phyloP scores from a whole-genome alignment of 805 yeast genomes.

The Saccharomycopsis synnaedendra region DNA sequence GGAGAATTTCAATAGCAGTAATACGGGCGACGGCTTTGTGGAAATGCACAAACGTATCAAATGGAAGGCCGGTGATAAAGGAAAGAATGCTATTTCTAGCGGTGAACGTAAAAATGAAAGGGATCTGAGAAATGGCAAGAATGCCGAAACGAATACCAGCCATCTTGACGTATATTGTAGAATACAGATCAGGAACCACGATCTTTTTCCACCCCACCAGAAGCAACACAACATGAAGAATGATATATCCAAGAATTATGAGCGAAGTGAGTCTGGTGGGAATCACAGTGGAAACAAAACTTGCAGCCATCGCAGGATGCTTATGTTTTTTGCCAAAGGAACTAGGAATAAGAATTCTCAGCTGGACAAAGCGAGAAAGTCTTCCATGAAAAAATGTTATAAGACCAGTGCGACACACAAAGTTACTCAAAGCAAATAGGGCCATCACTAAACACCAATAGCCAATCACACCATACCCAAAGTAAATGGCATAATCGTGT shows the following conservation, averaged over 20 bases:
- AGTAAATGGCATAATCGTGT: slow-evolving; percentile 1
- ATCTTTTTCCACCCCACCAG: slow-evolving; percentile 18
- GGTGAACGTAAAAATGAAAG: slow-evolving; percentile 51
- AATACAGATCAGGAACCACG: background rate
- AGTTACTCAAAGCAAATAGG: background rate
- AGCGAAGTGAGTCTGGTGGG: slow-evolving; percentile 31
- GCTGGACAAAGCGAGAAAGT: background rate
- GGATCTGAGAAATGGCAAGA: slow-evolving; percentile 40
- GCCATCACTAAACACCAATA: slow-evolving; percentile 9
- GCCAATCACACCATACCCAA: slow-evolving; percentile 4
- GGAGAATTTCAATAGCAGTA: slow-evolving; percentile 20
- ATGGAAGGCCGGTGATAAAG: slow-evolving; percentile 49
- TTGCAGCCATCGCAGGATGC: slow-evolving; percentile 15
- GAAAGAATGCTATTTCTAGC: slow-evolving; percentile 64
- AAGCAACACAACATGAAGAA: slow-evolving; percentile 23
- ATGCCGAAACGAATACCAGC: slow-evolving; percentile 30
- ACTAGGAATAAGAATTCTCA: slow-evolving; percentile 19
- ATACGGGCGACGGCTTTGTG: slow-evolving; percentile 60
- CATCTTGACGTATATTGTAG: background rate
- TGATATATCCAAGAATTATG: slow-evolving; percentile 24
- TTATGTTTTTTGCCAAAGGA: slow-evolving; percentile 19
- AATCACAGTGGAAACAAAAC: slow-evolving; percentile 16
- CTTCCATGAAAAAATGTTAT: background rate
- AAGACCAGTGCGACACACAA: slow-evolving; percentile 4
- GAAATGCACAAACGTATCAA: slow-evolving; percentile 44